Conservation (phyloP, 257 asterid genomes). For the Nicotiana knightiana region DNA sequence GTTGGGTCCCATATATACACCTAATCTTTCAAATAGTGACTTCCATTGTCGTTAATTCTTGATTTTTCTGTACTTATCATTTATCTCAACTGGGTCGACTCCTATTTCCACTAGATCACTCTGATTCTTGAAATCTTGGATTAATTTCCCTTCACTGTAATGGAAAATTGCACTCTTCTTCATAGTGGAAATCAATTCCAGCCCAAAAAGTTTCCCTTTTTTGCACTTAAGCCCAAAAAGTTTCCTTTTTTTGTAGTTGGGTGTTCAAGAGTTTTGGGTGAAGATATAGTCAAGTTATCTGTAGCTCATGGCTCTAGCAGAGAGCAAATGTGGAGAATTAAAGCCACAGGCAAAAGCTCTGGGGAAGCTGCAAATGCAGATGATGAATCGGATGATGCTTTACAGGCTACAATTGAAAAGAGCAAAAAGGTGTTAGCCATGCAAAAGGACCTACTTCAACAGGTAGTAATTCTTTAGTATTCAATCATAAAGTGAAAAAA, state of each 20-base stretch:
- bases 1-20: slow-evolving; percentile 13
- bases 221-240: slow-evolving; percentile 31
- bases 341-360: slow-evolving; percentile 32
- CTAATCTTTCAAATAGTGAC: slow-evolving; percentile 15
- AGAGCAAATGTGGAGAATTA: slow-evolving; percentile 31
- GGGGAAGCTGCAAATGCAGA: slow-evolving; percentile 33
- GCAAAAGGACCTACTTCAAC: slow-evolving; percentile 66
- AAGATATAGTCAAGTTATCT: slow-evolving; percentile 21
- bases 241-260: slow-evolving; percentile 19
- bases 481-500: neutral
- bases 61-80: neutral
- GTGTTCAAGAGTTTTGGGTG: slow-evolving; percentile 19
- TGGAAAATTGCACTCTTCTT: slow-evolving; percentile 39
- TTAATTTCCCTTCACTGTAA: slow-evolving; percentile 14
- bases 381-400: slow-evolving; percentile 51
- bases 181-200: slow-evolving; percentile 29
- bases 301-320: slow-evolving; percentile 28
- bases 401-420: slow-evolving; percentile 67
- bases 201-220: slow-evolving; percentile 30
- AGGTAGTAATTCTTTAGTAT: slow-evolving; percentile 35
- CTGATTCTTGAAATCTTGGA: slow-evolving; percentile 16
- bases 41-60: slow-evolving; percentile 13
- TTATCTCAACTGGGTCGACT: slow-evolving; percentile 12
- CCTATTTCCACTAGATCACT: slow-evolving; percentile 1
- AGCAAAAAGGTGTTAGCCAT: slow-evolving; percentile 70